Evolutionary conservation across 2,329 filamentous ascomycete genomes (phyloP).

Genomic region (Cercospora sesami): DNA sequence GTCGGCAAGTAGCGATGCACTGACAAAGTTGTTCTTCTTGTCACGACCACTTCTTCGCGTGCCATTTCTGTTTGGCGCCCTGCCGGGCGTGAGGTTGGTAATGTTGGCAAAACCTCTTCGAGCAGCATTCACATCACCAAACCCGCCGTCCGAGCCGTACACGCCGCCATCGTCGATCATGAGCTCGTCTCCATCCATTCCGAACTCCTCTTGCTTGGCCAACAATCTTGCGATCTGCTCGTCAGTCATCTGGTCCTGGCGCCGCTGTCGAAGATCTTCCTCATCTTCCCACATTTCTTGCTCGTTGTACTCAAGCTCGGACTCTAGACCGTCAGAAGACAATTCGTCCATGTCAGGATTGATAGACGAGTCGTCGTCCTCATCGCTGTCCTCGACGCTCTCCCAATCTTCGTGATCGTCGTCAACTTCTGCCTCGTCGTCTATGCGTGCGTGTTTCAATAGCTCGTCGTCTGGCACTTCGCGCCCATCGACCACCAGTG

Average conservation of each 20-base stretch:
- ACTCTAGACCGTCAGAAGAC: conserved; percentile 38
- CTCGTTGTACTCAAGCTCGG: conserved; percentile 38
- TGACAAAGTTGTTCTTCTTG: conserved; percentile 49
- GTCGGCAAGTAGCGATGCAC: conserved; percentile 58
- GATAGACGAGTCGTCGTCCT: conserved; percentile 18
- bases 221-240: conserved; percentile 63
- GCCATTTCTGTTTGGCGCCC: conserved; percentile 26
- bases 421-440: conserved; percentile 21
- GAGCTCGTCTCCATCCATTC: conserved; percentile 60
- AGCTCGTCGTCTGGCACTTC: conserved; percentile 36
- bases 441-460: conserved; percentile 22
- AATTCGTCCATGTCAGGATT: conserved; percentile 38
- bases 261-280: conserved; percentile 44
- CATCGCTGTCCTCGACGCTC: conserved; percentile 26
- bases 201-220: conserved; percentile 63
- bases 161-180: conserved; percentile 52
- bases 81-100: conserved; percentile 26
- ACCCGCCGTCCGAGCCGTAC: conserved; percentile 26
- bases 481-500: conserved; percentile 34
- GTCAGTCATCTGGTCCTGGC: conserved; percentile 53
- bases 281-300: conserved; percentile 43
- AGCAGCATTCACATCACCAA: conserved; percentile 37
- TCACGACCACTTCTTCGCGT: conserved; percentile 26
- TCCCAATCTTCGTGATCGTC: conserved; percentile 23
- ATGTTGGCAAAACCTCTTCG: conserved; percentile 35